Evolutionary conservation across 495 filamentous ascomycete genomes (phyloP).

Genomic region (Copromyces sp.): DNA sequence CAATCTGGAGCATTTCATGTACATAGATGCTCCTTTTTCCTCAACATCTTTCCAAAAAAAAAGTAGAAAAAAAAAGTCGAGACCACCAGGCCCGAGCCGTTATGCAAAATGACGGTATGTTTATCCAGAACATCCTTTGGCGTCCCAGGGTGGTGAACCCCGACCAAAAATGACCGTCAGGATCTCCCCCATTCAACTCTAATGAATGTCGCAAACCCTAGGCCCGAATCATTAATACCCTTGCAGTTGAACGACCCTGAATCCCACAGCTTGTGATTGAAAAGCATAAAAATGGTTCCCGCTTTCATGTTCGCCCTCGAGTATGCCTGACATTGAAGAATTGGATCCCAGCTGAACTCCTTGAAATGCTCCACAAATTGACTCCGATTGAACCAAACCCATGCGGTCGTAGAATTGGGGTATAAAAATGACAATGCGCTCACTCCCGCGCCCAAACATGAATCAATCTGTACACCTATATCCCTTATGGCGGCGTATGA

Average conservation of each 20-base stretch:
- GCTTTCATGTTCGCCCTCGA: not conserved
- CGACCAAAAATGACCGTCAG: not conserved
- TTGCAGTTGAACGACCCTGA: not conserved
- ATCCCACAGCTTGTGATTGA: not conserved
- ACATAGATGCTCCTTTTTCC: not conserved
- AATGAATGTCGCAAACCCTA: not conserved
- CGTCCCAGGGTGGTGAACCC: not conserved
- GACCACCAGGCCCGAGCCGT: not conserved
- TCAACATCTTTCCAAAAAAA: not conserved
- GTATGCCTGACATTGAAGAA: not conserved
- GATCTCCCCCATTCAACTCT: not conserved
- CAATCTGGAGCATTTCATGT: not conserved
- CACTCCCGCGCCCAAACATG: not conserved
- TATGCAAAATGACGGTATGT: not conserved
- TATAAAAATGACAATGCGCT: not conserved
- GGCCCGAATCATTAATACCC: not conserved
- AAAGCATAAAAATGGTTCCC: not conserved
- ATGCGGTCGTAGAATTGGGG: not conserved
- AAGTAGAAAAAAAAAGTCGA: not conserved
- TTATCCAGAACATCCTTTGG: not conserved
- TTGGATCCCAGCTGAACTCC: not conserved
- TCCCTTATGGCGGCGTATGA: not conserved
- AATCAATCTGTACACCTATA: not conserved
- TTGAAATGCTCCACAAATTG: not conserved
- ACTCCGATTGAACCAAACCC: not conserved